Conservation (phyloP, 2,329 filamentous ascomycete species). For the Colletotrichum cuscutae region DNA sequence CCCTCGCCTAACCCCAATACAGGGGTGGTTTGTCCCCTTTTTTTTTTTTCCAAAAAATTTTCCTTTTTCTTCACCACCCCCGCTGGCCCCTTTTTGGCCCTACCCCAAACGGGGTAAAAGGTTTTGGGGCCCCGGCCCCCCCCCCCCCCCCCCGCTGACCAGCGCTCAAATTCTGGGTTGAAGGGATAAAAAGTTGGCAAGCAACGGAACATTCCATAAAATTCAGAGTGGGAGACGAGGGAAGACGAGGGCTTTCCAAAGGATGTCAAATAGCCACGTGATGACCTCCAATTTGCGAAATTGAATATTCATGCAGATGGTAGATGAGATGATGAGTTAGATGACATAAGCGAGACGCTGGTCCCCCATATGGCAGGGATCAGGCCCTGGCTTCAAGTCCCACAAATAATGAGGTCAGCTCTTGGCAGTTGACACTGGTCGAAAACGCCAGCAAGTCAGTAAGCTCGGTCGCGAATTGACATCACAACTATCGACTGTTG, state of each 20-base stretch:
- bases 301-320: not conserved
- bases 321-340: not conserved
- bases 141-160: not conserved
- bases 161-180: not conserved
- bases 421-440: not conserved
- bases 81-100: too few species aligned
- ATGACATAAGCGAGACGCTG: constrained; percentile 1
- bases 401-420: constrained; percentile 10
- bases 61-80: too few species aligned
- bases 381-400: not conserved
- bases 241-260: not conserved
- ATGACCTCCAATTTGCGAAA: not conserved
- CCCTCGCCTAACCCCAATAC: too few species aligned
- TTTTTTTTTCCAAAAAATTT: too few species aligned
- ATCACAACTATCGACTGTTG: not conserved
- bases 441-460: constrained; percentile 12
- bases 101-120: too few species aligned
- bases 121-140: not conserved
- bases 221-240: not conserved
- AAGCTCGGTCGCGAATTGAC: not conserved
- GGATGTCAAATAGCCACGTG: not conserved
- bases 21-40: too few species aligned
- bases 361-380: not conserved
- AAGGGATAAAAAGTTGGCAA: too few species aligned
- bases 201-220: not conserved